A percentile compares a stretch with the other conserved stretches of the same genome.
phyloP scores from a whole-genome alignment of 2,329 filamentous ascomycete species.

The Coniochaeta prunicola region DNA sequence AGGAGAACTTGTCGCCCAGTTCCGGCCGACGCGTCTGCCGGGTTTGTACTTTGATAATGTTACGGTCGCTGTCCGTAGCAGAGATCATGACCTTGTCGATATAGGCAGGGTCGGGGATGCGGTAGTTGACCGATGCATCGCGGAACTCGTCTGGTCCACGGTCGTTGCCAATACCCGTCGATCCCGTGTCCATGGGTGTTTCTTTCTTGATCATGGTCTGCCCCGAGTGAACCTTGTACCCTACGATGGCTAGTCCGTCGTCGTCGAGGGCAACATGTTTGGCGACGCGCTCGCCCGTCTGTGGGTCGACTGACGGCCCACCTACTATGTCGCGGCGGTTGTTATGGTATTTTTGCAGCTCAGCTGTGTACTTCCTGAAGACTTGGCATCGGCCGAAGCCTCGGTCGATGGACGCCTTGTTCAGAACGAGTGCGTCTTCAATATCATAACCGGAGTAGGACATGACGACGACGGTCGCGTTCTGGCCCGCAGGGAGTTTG shows the following conservation, averaged over 20 bases:
- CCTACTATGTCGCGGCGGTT: slow-evolving; percentile 61
- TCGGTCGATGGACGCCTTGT: slow-evolving; percentile 91
- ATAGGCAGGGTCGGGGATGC: slow-evolving; percentile 75
- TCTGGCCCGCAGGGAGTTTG: slow-evolving; percentile 93
- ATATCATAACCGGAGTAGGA: slow-evolving; percentile 99
- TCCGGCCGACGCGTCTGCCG: slow-evolving; percentile 94
- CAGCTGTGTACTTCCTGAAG: slow-evolving; percentile 87
- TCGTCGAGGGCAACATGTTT: slow-evolving; percentile 69
- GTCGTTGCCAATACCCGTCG: slow-evolving; percentile 63
- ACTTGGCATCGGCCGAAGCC: slow-evolving; percentile 97
- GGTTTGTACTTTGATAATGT: slow-evolving; percentile 88
- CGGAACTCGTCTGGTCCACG: slow-evolving; percentile 56
- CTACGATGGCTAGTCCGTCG: slow-evolving; percentile 87
- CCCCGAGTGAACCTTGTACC: slow-evolving; percentile 67
- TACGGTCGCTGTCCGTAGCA: slow-evolving; percentile 77
- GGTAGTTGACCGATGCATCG: slow-evolving; percentile 69
- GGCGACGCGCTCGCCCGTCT: slow-evolving; percentile 51
- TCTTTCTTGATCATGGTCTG: slow-evolving; percentile 91
- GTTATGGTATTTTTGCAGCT: slow-evolving; percentile 84
- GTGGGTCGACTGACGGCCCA: slow-evolving; percentile 54
- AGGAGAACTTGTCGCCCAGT: slow-evolving; percentile 97
- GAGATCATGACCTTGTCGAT: slow-evolving; percentile 97
- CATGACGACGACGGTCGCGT: slow-evolving; percentile 97
- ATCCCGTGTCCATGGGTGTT: slow-evolving; percentile 69
- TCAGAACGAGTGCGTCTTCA: slow-evolving; percentile 92